phyloP scores from a whole-genome alignment of 164 flowering plant species.

The Piper longum region DNA sequence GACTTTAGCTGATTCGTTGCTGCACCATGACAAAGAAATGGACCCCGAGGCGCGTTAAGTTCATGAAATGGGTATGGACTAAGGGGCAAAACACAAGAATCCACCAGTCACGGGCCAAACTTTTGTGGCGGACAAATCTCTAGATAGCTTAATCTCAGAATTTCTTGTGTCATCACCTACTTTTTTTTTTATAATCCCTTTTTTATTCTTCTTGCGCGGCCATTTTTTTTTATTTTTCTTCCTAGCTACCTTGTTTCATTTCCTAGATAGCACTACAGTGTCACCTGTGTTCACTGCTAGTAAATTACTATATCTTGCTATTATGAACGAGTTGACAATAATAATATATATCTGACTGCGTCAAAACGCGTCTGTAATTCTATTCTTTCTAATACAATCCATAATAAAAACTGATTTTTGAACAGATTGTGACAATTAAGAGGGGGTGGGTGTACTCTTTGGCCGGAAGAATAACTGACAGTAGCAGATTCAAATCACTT shows the following conservation, averaged over 20 bases:
- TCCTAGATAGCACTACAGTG: too few relatives aligned
- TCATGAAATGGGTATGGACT: not conserved
- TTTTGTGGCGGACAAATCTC: constrained; percentile 1
- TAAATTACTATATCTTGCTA: too few relatives aligned
- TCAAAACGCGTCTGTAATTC: too few relatives aligned
- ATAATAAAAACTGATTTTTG: not conserved
- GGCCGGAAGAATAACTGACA: not conserved
- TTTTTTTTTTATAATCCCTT: not conserved
- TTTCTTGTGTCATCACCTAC: too few relatives aligned
- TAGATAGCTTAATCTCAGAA: not conserved
- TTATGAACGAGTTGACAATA: too few relatives aligned
- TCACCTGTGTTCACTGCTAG: too few relatives aligned
- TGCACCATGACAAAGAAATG: not conserved
- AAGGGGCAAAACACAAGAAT: not conserved
- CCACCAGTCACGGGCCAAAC: not conserved
- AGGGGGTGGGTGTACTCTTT: not conserved
- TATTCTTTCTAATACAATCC: too few relatives aligned
- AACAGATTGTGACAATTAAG: not conserved
- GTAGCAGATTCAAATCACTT: not conserved
- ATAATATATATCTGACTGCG: too few relatives aligned
- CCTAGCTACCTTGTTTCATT: too few relatives aligned
- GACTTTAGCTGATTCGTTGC: not conserved
- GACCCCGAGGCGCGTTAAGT: not conserved
- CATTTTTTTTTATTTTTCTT: too few relatives aligned
- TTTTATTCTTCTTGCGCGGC: not conserved